A percentile compares a stretch with the other conserved stretches of the same genome.
These are phyloP conservation scores for Penicillium malachiteum DNA, from an alignment of 495 filamentous ascomycete species.

Conservation along the genomic window DNA sequence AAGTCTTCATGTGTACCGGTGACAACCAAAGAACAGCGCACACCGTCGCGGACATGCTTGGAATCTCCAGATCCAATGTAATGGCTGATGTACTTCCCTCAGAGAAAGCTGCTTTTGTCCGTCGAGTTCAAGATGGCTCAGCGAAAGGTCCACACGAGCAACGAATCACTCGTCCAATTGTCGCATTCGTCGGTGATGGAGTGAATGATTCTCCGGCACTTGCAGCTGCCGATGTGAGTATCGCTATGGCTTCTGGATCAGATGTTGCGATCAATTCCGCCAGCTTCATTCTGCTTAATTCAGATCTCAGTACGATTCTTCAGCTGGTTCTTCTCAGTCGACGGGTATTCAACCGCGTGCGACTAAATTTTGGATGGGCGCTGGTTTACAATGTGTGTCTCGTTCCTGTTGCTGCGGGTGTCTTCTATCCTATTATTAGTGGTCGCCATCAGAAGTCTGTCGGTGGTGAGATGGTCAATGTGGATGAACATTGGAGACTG, in stretches of 20 bases:
- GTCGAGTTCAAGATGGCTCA: conserved; percentile 61
- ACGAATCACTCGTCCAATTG: conserved; percentile 31
- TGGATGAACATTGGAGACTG: conserved; percentile 50
- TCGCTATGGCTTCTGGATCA: conserved; percentile 79
- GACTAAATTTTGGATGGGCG: conserved; percentile 88
- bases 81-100: conserved; percentile 85
- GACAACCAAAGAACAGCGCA: conserved; percentile 60
- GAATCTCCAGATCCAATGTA: conserved; percentile 71
- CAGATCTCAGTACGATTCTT: conserved; percentile 65
- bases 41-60: conserved; percentile 70
- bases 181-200: conserved; percentile 77
- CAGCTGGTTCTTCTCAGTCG: conserved; percentile 69
- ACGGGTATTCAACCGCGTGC: conserved; percentile 73
- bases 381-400: conserved; percentile 78
- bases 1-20: conserved; percentile 91
- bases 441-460: conserved; percentile 42
- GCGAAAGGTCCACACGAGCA: conserved; percentile 4
- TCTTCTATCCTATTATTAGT: conserved; percentile 66
- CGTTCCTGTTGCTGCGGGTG: conserved; percentile 81
- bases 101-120: conserved; percentile 83
- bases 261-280: conserved; percentile 83
- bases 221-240: conserved; percentile 74
- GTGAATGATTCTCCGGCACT: conserved; percentile 89
- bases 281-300: conserved; percentile 81
- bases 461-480: conserved; percentile 24